Percentiles rank a stretch among this genome's conserved stretches.
Evolutionary conservation across 495 filamentous ascomycete species (phyloP).

Genomic region (Daldinia caldariorum): DNA sequence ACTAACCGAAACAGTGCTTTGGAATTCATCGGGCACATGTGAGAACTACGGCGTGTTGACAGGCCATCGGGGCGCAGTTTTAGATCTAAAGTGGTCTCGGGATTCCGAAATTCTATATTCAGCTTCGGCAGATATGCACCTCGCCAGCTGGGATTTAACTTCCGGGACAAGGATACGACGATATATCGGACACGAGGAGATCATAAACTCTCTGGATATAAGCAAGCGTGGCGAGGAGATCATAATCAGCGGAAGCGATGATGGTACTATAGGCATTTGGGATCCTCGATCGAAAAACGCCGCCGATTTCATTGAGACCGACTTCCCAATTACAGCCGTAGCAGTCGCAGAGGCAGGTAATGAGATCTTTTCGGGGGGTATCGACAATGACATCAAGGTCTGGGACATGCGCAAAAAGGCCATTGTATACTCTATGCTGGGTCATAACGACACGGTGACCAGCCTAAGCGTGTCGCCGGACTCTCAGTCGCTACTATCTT

Average conservation of each 20-base stretch:
- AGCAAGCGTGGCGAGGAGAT: constrained; percentile 89
- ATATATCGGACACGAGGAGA: constrained; percentile 92
- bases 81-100: constrained; percentile 96
- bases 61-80: constrained; percentile 88
- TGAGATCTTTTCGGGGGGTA: constrained; percentile 93
- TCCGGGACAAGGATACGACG: constrained; percentile 86
- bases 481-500: constrained; percentile 87
- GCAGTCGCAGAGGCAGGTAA: constrained; percentile 92
- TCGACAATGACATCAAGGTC: constrained; percentile 96
- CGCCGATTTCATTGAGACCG: constrained; percentile 86
- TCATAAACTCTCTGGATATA: constrained; percentile 89
- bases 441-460: constrained; percentile 92
- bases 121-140: constrained; percentile 88
- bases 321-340: constrained; percentile 92
- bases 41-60: constrained; percentile 89
- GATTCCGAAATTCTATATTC: constrained; percentile 92
- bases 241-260: constrained; percentile 87
- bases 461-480: constrained; percentile 91
- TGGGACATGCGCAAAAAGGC: constrained; percentile 95
- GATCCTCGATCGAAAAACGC: constrained; percentile 93
- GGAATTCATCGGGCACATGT: constrained; percentile 90
- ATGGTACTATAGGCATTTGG: constrained; percentile 96
- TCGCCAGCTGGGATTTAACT: constrained; percentile 95
- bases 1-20: constrained; percentile 71
- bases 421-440: constrained; percentile 84